Evolutionary conservation across 2,329 filamentous ascomycete genomes (phyloP).

Genomic region (Aureobasidium sp.): DNA sequence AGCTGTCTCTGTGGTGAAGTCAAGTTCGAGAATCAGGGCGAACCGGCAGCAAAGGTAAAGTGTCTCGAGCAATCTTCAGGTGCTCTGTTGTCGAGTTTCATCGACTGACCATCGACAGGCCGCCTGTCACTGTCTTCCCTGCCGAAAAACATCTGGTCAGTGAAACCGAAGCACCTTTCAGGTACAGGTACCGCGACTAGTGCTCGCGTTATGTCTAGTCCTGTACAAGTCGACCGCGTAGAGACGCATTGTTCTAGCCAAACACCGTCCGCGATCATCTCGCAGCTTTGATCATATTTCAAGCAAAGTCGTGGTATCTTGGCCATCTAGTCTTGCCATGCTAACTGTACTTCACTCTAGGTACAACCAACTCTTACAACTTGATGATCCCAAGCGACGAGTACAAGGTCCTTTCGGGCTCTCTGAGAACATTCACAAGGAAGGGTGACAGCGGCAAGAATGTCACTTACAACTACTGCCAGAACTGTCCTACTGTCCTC

Average conservation of each 20-base stretch:
- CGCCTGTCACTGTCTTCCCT: conserved; percentile 27
- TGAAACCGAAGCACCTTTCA: not conserved
- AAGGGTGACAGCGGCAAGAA: conserved; percentile 26
- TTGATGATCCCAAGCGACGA: conserved; percentile 22
- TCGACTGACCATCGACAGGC: conserved; percentile 12
- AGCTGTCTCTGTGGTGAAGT: conserved; percentile 30
- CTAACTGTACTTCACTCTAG: not conserved
- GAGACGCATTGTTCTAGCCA: not conserved
- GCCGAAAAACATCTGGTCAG: conserved; percentile 23
- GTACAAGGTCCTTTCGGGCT: conserved; percentile 24
- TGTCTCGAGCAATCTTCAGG: too few species aligned
- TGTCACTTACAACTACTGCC: conserved; percentile 25
- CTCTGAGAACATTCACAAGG: conserved; percentile 20
- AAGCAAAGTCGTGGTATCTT: not conserved
- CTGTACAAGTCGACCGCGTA: not conserved
- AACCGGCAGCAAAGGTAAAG: conserved; percentile 22
- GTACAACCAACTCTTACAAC: conserved; percentile 25
- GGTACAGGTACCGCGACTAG: not conserved
- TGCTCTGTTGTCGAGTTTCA: too few species aligned
- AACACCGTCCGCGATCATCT: too few species aligned
- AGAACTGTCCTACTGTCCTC: conserved; percentile 25
- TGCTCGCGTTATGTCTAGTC: not conserved
- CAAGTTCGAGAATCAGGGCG: conserved; percentile 27
- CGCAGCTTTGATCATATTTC: not conserved
- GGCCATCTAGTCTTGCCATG: not conserved